Conservation (phyloP, 371 early-diverging fungal genomes). For the Mucor saturninus region DNA sequence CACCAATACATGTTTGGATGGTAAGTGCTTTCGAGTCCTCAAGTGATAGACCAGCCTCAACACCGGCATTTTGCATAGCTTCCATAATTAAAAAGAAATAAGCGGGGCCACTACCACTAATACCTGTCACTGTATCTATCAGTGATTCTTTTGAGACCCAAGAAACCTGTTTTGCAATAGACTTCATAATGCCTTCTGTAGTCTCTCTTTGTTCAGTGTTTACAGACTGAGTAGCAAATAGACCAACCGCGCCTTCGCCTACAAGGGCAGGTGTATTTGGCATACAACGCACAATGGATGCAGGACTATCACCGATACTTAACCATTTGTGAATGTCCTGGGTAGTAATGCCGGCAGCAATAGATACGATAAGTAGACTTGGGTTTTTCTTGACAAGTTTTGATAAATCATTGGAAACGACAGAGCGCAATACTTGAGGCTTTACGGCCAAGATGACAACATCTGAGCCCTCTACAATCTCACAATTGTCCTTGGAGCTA, state of each 20-base stretch:
- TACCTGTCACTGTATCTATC: constrained; percentile 89
- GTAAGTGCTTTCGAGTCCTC: constrained; percentile 82
- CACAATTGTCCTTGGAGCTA: constrained; percentile 50
- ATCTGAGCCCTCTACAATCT: constrained; percentile 60
- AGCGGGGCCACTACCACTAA: constrained; percentile 91
- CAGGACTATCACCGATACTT: constrained; percentile 28
- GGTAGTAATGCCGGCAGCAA: constrained; percentile 90
- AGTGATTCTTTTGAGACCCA: constrained; percentile 82
- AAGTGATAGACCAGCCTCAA: constrained; percentile 75
- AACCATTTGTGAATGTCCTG: constrained; percentile 78
- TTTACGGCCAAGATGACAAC: constrained; percentile 90
- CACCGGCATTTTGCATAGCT: constrained; percentile 84
- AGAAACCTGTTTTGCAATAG: constrained; percentile 76
- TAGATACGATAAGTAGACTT: constrained; percentile 72
- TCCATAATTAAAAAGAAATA: constrained; percentile 94
- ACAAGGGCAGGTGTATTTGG: constrained; percentile 94
- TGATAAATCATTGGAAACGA: constrained; percentile 59
- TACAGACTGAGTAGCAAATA: constrained; percentile 74
- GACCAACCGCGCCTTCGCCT: constrained; percentile 86
- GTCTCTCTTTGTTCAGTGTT: constrained; percentile 62
- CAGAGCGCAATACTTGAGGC: constrained; percentile 82
- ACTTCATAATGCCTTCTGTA: constrained; percentile 68
- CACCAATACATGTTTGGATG: constrained; percentile 89
- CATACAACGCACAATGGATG: constrained; percentile 86
- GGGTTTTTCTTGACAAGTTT: constrained; percentile 43